A percentile compares a stretch with the other conserved stretches of the same genome.
Conservation (phyloP, 1,284 basidiomycete genomes). For the Marasmius sp. region DNA sequence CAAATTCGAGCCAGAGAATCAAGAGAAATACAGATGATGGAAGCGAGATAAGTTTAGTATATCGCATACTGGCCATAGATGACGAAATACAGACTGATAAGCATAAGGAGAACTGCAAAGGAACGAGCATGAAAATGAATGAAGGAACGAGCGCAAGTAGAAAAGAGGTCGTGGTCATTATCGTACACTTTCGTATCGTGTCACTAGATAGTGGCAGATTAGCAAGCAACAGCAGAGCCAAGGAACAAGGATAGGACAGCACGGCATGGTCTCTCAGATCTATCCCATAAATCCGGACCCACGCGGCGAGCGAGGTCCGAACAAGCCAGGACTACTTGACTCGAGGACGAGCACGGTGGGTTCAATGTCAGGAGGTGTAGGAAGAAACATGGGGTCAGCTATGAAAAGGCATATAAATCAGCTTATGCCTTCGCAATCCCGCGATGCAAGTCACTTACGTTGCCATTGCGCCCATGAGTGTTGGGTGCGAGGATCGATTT, state of each 20-base stretch:
- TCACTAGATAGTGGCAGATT: no score
- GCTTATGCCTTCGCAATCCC: neutral
- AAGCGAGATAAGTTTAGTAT: neutral
- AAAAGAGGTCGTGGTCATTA: neutral
- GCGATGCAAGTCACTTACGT: constrained; percentile 45
- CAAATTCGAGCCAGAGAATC: neutral
- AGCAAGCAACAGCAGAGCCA: neutral
- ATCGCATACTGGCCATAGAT: neutral
- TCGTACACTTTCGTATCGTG: no score
- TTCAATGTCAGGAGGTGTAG: constrained; percentile 51
- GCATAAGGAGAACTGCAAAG: neutral
- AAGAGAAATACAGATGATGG: neutral
- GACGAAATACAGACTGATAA: neutral
- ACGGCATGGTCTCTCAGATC: neutral
- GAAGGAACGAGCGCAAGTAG: neutral
- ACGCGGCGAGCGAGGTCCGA: constrained; percentile 60
- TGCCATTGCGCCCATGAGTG: constrained; percentile 64
- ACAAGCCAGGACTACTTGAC: constrained; percentile 56
- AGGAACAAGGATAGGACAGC: neutral
- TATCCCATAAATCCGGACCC: constrained; percentile 28
- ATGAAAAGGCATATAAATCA: constrained; percentile 12
- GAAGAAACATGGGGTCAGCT: constrained; percentile 48
- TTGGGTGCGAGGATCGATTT: constrained; percentile 25
- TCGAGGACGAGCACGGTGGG: constrained; percentile 54
- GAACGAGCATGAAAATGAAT: neutral